Conservation (phyloP, 2,329 filamentous ascomycete genomes). For the Cordyceps fumosorosea region DNA sequence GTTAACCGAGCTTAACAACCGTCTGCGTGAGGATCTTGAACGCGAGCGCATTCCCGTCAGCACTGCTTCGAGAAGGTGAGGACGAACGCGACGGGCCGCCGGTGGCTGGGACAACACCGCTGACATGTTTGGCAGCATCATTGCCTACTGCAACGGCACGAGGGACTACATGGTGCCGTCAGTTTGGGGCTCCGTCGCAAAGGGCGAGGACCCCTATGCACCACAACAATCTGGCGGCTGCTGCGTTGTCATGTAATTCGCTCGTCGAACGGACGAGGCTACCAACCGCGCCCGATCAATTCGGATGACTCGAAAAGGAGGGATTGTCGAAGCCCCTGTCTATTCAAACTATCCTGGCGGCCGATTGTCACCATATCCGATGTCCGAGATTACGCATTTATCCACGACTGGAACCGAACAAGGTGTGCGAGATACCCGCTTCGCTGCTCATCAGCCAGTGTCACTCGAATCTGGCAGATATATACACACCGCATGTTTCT, state of each 20-base stretch:
- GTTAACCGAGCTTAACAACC: slow-evolving; percentile 93
- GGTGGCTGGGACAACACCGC: not conserved
- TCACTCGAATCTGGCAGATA: not conserved
- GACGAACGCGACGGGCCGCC: slow-evolving; percentile 10
- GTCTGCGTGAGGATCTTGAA: slow-evolving; percentile 91
- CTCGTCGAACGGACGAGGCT: not conserved
- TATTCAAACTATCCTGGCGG: not conserved
- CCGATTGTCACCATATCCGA: not conserved
- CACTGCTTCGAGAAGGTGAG: slow-evolving; percentile 81
- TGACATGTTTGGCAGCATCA: slow-evolving; percentile 58
- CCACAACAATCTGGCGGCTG: slow-evolving; percentile 89
- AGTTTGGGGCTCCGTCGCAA: slow-evolving; percentile 90
- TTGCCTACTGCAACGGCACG: slow-evolving; percentile 95
- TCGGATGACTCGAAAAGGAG: not conserved
- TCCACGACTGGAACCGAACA: not conserved
- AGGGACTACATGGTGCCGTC: slow-evolving; percentile 99
- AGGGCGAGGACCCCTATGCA: slow-evolving; percentile 96
- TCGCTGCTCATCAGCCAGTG: slow-evolving; percentile 16
- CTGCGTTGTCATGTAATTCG: slow-evolving; percentile 82
- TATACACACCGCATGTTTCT: slow-evolving; percentile 6
- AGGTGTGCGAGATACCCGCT: slow-evolving; percentile 17
- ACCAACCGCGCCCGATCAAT: not conserved
- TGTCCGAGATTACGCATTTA: not conserved
- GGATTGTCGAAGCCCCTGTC: too few relatives aligned
- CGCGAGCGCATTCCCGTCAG: slow-evolving; percentile 93